These are phyloP conservation scores for Cerioporus squamosus DNA, from an alignment of 1,284 basidiomycete genomes.

Conservation along the genomic window DNA sequence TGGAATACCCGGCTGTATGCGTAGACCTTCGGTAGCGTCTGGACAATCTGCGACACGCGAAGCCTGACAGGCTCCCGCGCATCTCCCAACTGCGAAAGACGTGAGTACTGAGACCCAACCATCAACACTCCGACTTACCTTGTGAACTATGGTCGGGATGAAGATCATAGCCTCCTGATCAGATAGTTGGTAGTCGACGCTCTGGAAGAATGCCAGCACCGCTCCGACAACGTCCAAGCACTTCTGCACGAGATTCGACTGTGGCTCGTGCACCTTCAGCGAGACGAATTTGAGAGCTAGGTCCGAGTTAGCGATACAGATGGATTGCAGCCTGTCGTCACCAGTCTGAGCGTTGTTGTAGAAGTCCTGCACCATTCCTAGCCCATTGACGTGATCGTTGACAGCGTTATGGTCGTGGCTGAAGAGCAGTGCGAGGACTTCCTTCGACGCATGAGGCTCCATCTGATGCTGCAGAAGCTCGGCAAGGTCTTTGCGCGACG, in stretches of 20 bases:
- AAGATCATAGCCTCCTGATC: constrained; percentile 91
- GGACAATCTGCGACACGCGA: constrained; percentile 75
- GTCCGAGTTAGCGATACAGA: constrained; percentile 92
- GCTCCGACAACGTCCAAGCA: constrained; percentile 90
- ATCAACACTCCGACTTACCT: constrained; percentile 56
- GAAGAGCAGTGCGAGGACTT: constrained; percentile 84
- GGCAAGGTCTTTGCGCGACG: constrained; percentile 85
- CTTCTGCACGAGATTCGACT: constrained; percentile 89
- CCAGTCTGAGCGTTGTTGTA: constrained; percentile 64
- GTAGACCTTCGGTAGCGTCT: constrained; percentile 78
- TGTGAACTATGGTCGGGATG: constrained; percentile 89
- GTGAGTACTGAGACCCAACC: constrained; percentile 3
- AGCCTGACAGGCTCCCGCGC: constrained; percentile 75
- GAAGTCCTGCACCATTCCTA: constrained; percentile 78
- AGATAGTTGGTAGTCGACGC: constrained; percentile 78
- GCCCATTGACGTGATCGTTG: constrained; percentile 87
- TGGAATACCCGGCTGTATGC: constrained; percentile 92
- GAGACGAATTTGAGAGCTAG: constrained; percentile 94
- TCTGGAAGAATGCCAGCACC: constrained; percentile 75
- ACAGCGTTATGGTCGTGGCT: constrained; percentile 96
- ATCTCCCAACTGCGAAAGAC: constrained; percentile 68
- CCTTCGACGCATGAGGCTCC: constrained; percentile 82
- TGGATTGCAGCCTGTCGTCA: constrained; percentile 67
- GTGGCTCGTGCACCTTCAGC: constrained; percentile 90
- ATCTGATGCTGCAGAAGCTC: constrained; percentile 92